Percentiles rank a stretch among this genome's conserved stretches.
Evolutionary conservation across 179 eudicot genomes (phyloP).

Genomic region (Silene noctiflora): DNA sequence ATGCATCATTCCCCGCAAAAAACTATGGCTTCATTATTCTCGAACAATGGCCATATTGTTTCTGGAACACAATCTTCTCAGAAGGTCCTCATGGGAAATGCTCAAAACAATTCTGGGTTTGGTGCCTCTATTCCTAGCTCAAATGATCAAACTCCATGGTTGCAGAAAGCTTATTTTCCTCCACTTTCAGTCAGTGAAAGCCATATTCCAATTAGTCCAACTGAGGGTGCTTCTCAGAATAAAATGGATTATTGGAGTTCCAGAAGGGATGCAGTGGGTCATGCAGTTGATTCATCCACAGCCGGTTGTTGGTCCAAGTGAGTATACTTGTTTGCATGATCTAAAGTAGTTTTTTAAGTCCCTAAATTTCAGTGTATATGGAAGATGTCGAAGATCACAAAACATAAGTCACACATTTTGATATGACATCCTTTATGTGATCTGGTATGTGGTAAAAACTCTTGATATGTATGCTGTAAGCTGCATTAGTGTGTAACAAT

Average conservation of each 20-base stretch:
- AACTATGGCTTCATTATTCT: conserved; percentile 75
- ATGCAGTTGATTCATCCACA: conserved; percentile 48
- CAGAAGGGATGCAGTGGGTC: conserved; percentile 36
- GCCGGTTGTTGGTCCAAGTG: conserved; percentile 75
- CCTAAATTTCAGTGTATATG: background rate
- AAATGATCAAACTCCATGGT: conserved; percentile 64
- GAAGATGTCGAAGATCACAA: background rate
- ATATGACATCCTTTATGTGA: background rate
- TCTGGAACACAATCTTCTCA: conserved; percentile 50
- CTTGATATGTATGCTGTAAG: background rate
- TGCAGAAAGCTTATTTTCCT: conserved; percentile 45
- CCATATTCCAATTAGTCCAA: conserved; percentile 37
- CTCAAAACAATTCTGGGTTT: conserved; percentile 46
- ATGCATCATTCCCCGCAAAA: conserved; percentile 49
- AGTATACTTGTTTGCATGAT: conserved; percentile 28
- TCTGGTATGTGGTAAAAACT: background rate
- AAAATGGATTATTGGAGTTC: conserved; percentile 53
- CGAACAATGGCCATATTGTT: conserved; percentile 52
- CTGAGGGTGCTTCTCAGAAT: conserved; percentile 47
- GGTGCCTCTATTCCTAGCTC: conserved; percentile 39
- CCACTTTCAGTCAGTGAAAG: conserved; percentile 42
- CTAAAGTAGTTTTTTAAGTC: background rate
- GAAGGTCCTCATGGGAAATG: conserved; percentile 40
- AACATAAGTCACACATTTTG: background rate
- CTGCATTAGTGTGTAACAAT: background rate